phyloP scores from a whole-genome alignment of 164 flowering plant species.

The Tetrastigma voinierianum region DNA sequence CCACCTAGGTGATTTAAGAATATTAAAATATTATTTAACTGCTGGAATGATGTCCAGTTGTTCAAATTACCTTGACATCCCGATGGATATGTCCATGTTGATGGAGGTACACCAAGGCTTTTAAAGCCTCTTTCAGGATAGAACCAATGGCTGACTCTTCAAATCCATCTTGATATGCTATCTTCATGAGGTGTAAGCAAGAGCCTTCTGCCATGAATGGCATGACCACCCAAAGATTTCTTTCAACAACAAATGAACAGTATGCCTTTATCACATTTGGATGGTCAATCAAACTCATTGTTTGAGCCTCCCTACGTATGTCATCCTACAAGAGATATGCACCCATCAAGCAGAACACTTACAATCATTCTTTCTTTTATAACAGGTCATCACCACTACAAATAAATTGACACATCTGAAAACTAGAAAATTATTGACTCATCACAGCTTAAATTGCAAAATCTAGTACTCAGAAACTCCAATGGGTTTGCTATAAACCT shows the following conservation, averaged over 20 bases:
- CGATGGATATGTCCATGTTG: slow-evolving; percentile 97
- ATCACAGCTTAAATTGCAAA: neutral
- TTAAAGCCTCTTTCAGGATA: slow-evolving; percentile 87
- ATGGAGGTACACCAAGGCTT: slow-evolving; percentile 93
- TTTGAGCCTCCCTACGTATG: slow-evolving; percentile 90
- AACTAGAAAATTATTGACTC: neutral
- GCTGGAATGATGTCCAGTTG: neutral
- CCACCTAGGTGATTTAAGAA: neutral
- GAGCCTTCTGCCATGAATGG: slow-evolving; percentile 99
- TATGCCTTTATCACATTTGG: slow-evolving; percentile 80
- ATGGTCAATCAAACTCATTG: slow-evolving; percentile 96
- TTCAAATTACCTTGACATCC: slow-evolving; percentile 77
- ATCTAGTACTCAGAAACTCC: neutral
- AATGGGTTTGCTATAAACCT: neutral
- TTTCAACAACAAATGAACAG: slow-evolving; percentile 93
- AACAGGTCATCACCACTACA: neutral
- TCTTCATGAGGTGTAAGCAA: slow-evolving; percentile 93
- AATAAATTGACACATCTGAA: neutral
- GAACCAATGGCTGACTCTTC: slow-evolving; percentile 85
- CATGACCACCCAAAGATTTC: slow-evolving; percentile 92
- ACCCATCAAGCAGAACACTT: neutral
- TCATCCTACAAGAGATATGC: slow-evolving; percentile 60
- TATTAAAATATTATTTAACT: neutral
- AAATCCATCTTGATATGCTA: slow-evolving; percentile 89
- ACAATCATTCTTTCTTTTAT: neutral